These are phyloP conservation scores for Beauveria australis DNA, from an alignment of 2,329 filamentous ascomycete species.

Conservation along the genomic window DNA sequence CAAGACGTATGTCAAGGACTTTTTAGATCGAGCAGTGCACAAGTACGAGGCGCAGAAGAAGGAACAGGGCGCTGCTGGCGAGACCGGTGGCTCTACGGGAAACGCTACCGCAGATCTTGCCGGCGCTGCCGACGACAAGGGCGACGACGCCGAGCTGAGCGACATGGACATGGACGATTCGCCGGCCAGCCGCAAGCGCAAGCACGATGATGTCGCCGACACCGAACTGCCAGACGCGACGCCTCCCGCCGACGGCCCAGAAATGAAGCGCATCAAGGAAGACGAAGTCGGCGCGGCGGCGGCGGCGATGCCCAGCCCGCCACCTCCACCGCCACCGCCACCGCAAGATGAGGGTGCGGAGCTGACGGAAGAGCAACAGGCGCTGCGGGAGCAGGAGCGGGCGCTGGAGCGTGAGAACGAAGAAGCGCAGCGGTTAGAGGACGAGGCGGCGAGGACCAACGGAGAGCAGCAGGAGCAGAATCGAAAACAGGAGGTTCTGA, in stretches of 20 bases:
- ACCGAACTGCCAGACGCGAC: conserved; percentile 30
- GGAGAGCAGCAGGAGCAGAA: conserved; percentile 9
- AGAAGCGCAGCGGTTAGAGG: conserved; percentile 44
- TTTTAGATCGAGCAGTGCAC: conserved; percentile 74
- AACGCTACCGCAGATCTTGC: conserved; percentile 32
- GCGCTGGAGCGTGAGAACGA: conserved; percentile 45
- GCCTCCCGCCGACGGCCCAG: conserved; percentile 47
- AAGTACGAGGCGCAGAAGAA: conserved; percentile 65
- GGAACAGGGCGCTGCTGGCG: conserved; percentile 46
- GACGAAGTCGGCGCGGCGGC: conserved; percentile 30
- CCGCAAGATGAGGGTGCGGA: conserved; percentile 30
- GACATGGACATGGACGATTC: conserved; percentile 39
- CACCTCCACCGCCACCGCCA: conserved; percentile 42
- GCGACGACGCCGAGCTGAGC: conserved; percentile 24
- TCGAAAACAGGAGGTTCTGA: conserved; percentile 18
- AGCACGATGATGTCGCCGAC: conserved; percentile 44
- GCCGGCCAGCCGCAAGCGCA: conserved; percentile 54
- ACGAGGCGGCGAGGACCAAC: conserved; percentile 25
- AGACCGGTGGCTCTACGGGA: conserved; percentile 37
- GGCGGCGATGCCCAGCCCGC: conserved; percentile 27
- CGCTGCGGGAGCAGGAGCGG: conserved; percentile 42
- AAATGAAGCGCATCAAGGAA: conserved; percentile 44
- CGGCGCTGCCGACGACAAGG: conserved; percentile 19
- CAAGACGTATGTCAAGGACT: conserved; percentile 76
- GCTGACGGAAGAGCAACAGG: conserved; percentile 34